phyloP scores from a whole-genome alignment of 1,284 basidiomycete species.

The Fistulinella staudtii region DNA sequence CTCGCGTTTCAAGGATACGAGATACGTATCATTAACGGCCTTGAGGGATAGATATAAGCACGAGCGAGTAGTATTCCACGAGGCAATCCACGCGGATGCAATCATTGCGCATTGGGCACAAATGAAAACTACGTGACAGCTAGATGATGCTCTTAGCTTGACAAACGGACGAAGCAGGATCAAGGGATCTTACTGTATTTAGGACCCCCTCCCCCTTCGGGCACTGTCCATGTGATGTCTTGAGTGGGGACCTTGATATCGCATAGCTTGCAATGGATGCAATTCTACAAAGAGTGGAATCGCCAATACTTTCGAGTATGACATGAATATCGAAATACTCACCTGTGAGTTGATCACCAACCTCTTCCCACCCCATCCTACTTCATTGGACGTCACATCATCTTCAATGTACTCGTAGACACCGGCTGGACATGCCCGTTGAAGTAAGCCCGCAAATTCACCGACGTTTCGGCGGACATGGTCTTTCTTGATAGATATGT shows the following conservation, averaged over 20 bases:
- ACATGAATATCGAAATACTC: slow-evolving; percentile 8
- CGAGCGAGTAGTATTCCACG: too few species aligned
- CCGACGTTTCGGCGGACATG: slow-evolving; percentile 80
- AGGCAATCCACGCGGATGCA: background rate
- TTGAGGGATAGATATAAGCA: too few species aligned
- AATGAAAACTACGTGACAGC: background rate
- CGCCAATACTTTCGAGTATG: background rate
- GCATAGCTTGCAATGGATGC: slow-evolving; percentile 92
- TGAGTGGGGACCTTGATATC: slow-evolving; percentile 92
- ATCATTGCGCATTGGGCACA: background rate
- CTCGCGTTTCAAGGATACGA: too few species aligned
- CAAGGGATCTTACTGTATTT: slow-evolving; percentile 64
- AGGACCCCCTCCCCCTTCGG: slow-evolving; percentile 90
- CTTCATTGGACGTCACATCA: slow-evolving; percentile 48
- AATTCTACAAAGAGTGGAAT: slow-evolving; percentile 49
- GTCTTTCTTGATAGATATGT: slow-evolving; percentile 45
- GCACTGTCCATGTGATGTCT: slow-evolving; percentile 93
- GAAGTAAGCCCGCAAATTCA: slow-evolving; percentile 85
- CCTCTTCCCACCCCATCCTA: slow-evolving; percentile 75
- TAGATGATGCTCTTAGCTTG: background rate
- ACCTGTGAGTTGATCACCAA: slow-evolving; percentile 96
- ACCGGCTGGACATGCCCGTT: slow-evolving; percentile 89
- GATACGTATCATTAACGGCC: too few species aligned
- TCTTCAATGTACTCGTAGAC: slow-evolving; percentile 98
- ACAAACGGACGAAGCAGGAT: background rate